phyloP scores from a whole-genome alignment of 306 rosid species.

The Trichosanthes truncata region DNA sequence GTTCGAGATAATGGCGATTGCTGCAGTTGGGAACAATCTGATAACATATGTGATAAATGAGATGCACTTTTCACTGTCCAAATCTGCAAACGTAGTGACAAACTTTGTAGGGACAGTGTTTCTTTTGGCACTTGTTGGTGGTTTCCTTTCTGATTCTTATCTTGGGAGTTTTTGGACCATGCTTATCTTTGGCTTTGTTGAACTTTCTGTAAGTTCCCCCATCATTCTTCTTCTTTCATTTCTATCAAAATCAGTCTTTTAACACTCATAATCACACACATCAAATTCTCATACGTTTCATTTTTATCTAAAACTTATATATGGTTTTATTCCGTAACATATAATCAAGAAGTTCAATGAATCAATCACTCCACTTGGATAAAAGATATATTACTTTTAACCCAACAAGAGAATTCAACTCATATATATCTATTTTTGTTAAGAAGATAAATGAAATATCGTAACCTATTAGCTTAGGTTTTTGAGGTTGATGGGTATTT shows the following conservation, averaged over 20 bases:
- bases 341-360: background rate
- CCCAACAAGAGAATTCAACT: background rate
- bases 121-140: conserved; percentile 86
- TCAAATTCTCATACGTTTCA: background rate
- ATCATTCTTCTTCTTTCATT: background rate
- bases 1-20: conserved; percentile 96
- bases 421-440: background rate
- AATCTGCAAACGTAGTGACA: conserved; percentile 80
- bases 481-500: background rate
- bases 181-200: conserved; percentile 82
- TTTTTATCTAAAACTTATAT: background rate
- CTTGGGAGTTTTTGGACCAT: conserved; percentile 96
- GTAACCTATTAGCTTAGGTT: background rate
- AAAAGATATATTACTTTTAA: background rate
- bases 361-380: background rate
- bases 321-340: background rate
- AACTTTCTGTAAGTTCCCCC: conserved; percentile 59
- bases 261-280: background rate
- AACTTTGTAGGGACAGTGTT: conserved; percentile 96
- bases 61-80: conserved; percentile 83
- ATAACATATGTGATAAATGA: conserved; percentile 81
- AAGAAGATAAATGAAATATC: background rate
- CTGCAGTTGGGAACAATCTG: conserved; percentile 98
- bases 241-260: too few relatives aligned
- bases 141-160: conserved; percentile 81